Evolutionary conservation across 2,329 filamentous ascomycete species (phyloP), one percentile per base, ranked within the genome.

Genomic region (Ophiostoma sp.): DNA sequence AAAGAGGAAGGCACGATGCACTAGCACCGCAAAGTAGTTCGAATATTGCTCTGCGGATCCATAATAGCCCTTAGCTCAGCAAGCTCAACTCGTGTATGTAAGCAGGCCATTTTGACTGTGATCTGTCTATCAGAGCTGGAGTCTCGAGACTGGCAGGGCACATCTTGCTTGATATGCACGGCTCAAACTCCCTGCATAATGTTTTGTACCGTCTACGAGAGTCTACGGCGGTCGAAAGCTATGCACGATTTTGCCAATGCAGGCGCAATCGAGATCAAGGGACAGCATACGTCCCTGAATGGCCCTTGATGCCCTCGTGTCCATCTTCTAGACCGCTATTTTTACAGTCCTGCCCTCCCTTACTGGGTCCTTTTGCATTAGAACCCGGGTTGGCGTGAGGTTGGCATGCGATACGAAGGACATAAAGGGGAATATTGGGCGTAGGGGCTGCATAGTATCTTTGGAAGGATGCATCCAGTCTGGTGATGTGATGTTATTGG

Each of bases 1-100:
- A 48, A 64, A 36, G 6, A 36, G 62, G 62, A 65, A 65, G 62
- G 33, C 62, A 39, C 62, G 62, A 65, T 65, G 62, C 33, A 39
- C 62, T 65, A 65, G 35, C 62, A 35, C 36, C 20, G 11, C 62
- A 23, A 65, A 39, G 62, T 65, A 39, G 39, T 6, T 17, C 33
- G 20, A 8, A 31, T 17, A 23, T 20, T 5, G 15, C n/a, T 7
- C 62, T 31, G 23, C 35, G 27, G 2, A 35, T 8, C 35, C 8
- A 23, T 6, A 65, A 20, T 48, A 4, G 20, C 44, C 20, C 11
- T 20, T 20, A 20, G 17, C 44, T 7, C 20, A 48, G 44, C 44
- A 48, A 48, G 17, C 5, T 20, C 44, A 48, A 20, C 33, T 7
- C 36, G 33, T 36, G 31, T 36, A 64, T 64, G 60, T 64, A 36